Conservation (phyloP, 1,139 yeast species). For the Scheffersomyces titani region DNA sequence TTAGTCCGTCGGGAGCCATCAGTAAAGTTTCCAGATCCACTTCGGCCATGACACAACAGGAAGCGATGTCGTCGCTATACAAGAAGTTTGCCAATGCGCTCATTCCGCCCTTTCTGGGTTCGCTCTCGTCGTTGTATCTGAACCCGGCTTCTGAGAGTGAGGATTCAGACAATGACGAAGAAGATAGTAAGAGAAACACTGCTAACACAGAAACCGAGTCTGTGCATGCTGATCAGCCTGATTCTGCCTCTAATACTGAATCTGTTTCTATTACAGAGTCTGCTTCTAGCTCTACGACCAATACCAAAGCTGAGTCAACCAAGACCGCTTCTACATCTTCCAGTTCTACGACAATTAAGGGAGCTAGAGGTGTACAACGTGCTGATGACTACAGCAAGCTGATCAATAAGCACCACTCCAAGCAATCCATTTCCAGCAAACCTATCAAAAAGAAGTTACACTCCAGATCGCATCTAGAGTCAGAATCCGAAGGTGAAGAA, state of each 20-base stretch:
- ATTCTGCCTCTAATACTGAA: background rate
- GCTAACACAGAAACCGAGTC: background rate
- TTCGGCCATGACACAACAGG: background rate
- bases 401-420: background rate
- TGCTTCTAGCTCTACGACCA: background rate
- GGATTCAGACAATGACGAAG: slow-evolving; percentile 3
- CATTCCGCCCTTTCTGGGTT: slow-evolving; percentile 4
- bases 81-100: slow-evolving; percentile 9
- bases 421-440: background rate
- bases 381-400: background rate
- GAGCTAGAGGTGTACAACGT: background rate
- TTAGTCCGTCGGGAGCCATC: background rate
- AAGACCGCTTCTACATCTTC: background rate
- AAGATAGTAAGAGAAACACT: background rate
- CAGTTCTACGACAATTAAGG: background rate
- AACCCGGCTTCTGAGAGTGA: slow-evolving; percentile 5
- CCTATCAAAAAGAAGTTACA: background rate
- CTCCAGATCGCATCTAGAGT: background rate
- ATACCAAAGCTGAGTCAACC: background rate
- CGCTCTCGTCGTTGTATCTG: slow-evolving; percentile 1
- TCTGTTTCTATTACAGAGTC: background rate
- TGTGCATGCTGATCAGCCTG: background rate
- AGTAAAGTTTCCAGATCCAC: background rate
- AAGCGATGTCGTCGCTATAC: background rate
- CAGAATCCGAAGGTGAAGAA: slow-evolving; percentile 19